Conservation (phyloP, 768 basidiomycete genomes). For the Boletus sp. region DNA sequence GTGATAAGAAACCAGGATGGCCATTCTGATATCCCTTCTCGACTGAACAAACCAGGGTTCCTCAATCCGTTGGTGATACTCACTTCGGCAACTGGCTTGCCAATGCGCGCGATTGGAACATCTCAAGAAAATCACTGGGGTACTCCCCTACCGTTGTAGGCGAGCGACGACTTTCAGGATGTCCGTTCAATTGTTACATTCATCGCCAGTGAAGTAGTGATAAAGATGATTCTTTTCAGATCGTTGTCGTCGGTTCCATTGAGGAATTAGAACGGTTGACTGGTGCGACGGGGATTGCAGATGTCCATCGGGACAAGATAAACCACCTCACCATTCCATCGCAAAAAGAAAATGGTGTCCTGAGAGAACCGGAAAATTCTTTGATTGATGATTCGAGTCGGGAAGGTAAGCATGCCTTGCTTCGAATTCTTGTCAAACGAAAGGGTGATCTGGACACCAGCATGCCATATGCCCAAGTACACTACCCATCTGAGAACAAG, state of each 20-base stretch:
- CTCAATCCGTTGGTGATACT: constrained; percentile 83
- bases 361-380: constrained; percentile 95
- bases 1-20: constrained; percentile 54
- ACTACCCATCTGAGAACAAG: constrained; percentile 98
- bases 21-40: not conserved
- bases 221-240: constrained; percentile 38
- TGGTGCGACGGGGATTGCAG: constrained; percentile 78
- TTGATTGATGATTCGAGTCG: constrained; percentile 99
- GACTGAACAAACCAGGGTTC: constrained; percentile 63
- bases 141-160: constrained; percentile 96
- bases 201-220: not conserved
- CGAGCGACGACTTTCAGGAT: constrained; percentile 89
- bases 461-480: constrained; percentile 97
- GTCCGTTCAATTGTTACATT: constrained; percentile 27
- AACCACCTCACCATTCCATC: constrained; percentile 97
- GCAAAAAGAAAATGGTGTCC: constrained; percentile 74
- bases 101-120: constrained; percentile 99
- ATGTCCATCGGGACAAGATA: constrained; percentile 92
- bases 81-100: constrained; percentile 97
- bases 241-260: constrained; percentile 85
- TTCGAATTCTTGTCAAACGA: not conserved
- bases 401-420: constrained; percentile 66
- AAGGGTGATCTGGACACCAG: constrained; percentile 39
- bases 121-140: constrained; percentile 99
- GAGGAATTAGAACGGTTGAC: constrained; percentile 84